phyloP scores from a whole-genome alignment of 2,329 filamentous ascomycete species.

The Talaromyces sp. region DNA sequence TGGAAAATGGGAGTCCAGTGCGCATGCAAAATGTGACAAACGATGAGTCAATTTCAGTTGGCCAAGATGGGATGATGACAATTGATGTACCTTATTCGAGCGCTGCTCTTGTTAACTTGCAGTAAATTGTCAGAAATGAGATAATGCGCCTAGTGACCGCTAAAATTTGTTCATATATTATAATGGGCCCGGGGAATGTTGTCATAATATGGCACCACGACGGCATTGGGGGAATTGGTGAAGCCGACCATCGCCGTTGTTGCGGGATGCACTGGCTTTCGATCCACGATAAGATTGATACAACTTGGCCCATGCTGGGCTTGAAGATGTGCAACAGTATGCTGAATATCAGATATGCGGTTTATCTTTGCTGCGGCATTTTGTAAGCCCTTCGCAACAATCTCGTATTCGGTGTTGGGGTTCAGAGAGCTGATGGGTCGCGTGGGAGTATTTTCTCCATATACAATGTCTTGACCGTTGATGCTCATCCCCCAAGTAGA shows the following conservation, averaged over 20 bases:
- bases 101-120: constrained; percentile 24
- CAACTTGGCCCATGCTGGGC: constrained; percentile 33
- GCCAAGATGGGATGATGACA: constrained; percentile 38
- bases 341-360: constrained; percentile 31
- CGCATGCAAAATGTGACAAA: constrained; percentile 58
- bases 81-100: constrained; percentile 31
- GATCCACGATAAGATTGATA: constrained; percentile 47
- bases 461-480: constrained; percentile 50
- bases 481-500: constrained; percentile 50
- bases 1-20: constrained; percentile 58
- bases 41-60: constrained; percentile 46
- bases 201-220: constrained; percentile 55
- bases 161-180: constrained; percentile 5
- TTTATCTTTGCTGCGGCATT: constrained; percentile 32
- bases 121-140: neutral
- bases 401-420: constrained; percentile 41
- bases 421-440: constrained; percentile 37
- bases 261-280: constrained; percentile 33
- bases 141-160: no score
- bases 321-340: constrained; percentile 36
- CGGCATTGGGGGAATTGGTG: constrained; percentile 46
- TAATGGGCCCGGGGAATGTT: constrained; percentile 43
- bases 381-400: constrained; percentile 47
- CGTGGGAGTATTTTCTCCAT: constrained; percentile 34
- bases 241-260: constrained; percentile 47